Evolutionary conservation across 495 filamentous ascomycete genomes (phyloP), one percentile per base, ranked within the genome.

Genomic region (Pyronema omphalodes): DNA sequence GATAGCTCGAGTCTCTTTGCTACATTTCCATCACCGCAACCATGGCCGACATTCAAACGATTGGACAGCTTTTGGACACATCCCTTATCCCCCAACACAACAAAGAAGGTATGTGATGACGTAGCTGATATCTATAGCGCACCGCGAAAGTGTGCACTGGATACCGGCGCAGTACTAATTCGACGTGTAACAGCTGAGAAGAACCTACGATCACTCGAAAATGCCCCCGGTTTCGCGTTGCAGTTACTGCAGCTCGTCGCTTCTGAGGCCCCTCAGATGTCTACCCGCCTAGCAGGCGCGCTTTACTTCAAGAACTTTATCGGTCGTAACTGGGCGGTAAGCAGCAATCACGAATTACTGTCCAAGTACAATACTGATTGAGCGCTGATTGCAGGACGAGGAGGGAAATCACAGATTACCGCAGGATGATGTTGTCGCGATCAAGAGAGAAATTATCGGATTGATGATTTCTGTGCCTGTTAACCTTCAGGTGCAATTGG

Each of bases 241-340:
- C 73, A 77, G 51, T 77, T 99, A 37, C 79, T 99, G 23, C 84
- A 84, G 53, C 87, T 96, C 63, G 87, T 93, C 50, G 85, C 84
- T 17, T 75, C 79, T 57, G 78, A 79, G 17, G 66, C 71, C 23
- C 77, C 78, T 55, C 78, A 83, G 7, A 67, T 71, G 48, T 87
- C 85, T 60, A 86, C 80, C 58, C 80, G 93, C 23, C 82, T 96
- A 44, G 77, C 91, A n/a, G 83, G 84, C 61, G 86, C 91, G 29
- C 74, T 99, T 45, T 93, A 80, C 71, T 96, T 99, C 76, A 99
- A 99, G 71, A 99, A 99, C 70, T 88, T 89, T 66, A 86, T 99
- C 61, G 83, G 81, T 69, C 76, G 83, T 58, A 91, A 86, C 73
- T 96, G 86, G 78, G 82, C 82, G 18, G 78, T 82, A 67, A 51